Percentiles rank a stretch among this genome's conserved stretches.
These are phyloP conservation scores for Phytophthora tubulina DNA, from an alignment of 352 stramenopile species.

Conservation along the genomic window DNA sequence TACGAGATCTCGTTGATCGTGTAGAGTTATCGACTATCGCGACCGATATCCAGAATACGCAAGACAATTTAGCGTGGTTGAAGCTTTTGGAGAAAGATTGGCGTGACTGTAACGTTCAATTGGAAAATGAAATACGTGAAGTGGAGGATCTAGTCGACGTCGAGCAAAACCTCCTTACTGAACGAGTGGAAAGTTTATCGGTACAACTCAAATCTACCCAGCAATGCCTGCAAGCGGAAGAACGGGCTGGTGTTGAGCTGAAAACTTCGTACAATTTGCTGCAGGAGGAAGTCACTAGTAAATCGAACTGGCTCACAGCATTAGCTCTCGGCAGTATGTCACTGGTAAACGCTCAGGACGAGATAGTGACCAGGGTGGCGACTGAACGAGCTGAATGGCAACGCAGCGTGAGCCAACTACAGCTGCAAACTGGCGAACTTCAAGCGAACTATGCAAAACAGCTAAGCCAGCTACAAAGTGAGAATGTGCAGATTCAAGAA, in stretches of 20 bases:
- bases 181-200: background rate
- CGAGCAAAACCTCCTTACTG: conserved; percentile 3
- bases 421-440: background rate
- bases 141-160: background rate
- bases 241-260: background rate
- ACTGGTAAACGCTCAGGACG: conserved; percentile 5
- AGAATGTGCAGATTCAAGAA: conserved; percentile 53
- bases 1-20: conserved; percentile 10
- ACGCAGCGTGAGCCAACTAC: background rate
- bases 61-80: conserved; percentile 9
- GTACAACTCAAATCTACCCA: conserved; percentile 11
- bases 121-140: conserved; percentile 1
- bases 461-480: conserved; percentile 1
- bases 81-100: background rate
- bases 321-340: conserved; percentile 12
- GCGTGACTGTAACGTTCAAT: background rate
- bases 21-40: conserved; percentile 18
- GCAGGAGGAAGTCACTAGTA: conserved; percentile 8
- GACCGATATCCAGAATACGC: background rate
- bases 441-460: conserved; percentile 1
- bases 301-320: conserved; percentile 2
- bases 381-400: conserved; percentile 4
- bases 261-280: background rate
- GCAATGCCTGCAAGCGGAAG: conserved; percentile 1
- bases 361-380: conserved; percentile 1